These are phyloP conservation scores for Sporodiniella umbellata DNA, from an alignment of 371 early-diverging fungal species.

Conservation along the genomic window DNA sequence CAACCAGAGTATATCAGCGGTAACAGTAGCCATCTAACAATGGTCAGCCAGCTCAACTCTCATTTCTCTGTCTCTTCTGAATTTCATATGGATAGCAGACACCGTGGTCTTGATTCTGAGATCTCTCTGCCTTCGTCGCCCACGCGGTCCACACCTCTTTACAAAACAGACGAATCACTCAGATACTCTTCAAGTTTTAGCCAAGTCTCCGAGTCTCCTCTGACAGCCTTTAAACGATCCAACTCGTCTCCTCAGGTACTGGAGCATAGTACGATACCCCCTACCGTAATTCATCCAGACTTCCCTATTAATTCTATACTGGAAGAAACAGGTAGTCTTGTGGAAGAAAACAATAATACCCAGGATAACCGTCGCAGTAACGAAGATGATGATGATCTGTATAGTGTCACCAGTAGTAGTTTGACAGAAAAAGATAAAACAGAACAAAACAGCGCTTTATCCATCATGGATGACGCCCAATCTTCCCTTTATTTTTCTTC, in stretches of 20 bases:
- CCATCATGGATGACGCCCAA: conserved; percentile 7
- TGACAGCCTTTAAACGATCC: neutral
- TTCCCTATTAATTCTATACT: too few relatives aligned
- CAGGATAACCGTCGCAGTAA: neutral
- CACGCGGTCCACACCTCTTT: conserved; percentile 9
- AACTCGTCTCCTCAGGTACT: neutral
- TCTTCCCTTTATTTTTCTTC: conserved; percentile 9
- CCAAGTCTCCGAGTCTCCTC: neutral
- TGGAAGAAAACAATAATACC: neutral
- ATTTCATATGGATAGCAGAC: too few relatives aligned
- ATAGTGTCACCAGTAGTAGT: neutral
- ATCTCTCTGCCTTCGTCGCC: conserved; percentile 2
- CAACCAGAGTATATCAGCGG: too few relatives aligned
- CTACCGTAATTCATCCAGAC: too few relatives aligned
- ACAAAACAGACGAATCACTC: conserved; percentile 9
- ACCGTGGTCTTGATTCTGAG: too few relatives aligned
- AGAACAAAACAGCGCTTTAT: too few relatives aligned
- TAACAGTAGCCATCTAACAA: too few relatives aligned
- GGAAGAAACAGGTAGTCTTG: too few relatives aligned
- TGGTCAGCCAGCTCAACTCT: neutral
- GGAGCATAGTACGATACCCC: too few relatives aligned
- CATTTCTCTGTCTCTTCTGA: neutral
- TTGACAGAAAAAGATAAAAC: conserved; percentile 4
- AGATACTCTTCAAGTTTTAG: conserved; percentile 2
- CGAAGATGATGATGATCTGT: neutral